Base-by-base conservation (phyloP, 2,329 filamentous ascomycete species). In the Chaetomium globosum region DNA sequence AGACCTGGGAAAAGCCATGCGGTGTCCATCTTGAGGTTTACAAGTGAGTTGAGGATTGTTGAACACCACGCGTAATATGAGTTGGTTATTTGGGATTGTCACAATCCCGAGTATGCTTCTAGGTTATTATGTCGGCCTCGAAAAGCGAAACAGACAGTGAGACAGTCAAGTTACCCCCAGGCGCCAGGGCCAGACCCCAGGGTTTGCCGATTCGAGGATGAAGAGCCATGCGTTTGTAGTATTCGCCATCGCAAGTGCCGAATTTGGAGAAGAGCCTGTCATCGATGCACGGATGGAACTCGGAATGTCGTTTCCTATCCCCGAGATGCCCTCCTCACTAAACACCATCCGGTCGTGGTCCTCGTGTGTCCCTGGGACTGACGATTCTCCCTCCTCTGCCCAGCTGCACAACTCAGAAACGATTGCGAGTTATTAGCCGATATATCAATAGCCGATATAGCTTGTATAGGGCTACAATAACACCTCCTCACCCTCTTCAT, bases 251-350 rank as follows among this genome's bases (percentile, higher is more conserved):
- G 8, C 19, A 61, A 46, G 10, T 61, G 21, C 59, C 59, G 59
- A 61, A 46, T 16, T 54, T 61, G 58, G 58, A 21, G 58, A 60
- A 51, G 1, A 5, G 19, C 5, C 12, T 16, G 7, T 28, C 26
- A 3, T n/a, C 13, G 36, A 19, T 46, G 2, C 30, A 3, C 9
- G 3, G 1, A 31, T 33, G 49, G 49, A 43, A 10, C 21, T 31
- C 59, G 59, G 59, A 31, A 43, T 23, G 48, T 23, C 5, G 10
- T 51, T 49, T 30, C 49, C 48, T 53, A 23, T 23, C 48, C 21
- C 2, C 4, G 21, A 2, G 1, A 31, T 21, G n/a, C 3, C 8
- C 46, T 48, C 21, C 19, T 21, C 33, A n/a, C 43, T 21, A 19
- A 46, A 46, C 43, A 3, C 43, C 19, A 46, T 46, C 36, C 13